Base-by-base conservation (phyloP, 1,139 yeast genomes). In the Geotrichum aggregatum region DNA sequence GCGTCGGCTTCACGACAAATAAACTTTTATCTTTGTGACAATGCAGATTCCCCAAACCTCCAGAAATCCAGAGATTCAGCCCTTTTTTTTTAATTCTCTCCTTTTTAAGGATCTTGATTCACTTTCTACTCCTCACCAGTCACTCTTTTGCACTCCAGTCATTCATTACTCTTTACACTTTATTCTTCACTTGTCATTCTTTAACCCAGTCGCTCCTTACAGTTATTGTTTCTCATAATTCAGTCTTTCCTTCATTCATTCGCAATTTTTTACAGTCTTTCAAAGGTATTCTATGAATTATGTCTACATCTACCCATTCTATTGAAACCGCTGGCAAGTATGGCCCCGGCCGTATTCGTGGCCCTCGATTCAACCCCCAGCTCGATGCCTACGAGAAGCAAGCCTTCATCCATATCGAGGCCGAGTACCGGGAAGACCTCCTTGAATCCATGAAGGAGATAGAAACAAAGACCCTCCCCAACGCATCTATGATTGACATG, bases 401-500 rank as follows among this genome's bases (percentile, higher is more conserved):
- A 13, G 50, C 48, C 6, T 34, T 41, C 28, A 19, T 19, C 10
- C 47, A 44, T 2, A 42, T 45, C 11, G 51, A 52, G 28, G 64
- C 56, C 45, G 75, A 72, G 55, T 72, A 72, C 63, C 60, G 62
- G 49, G 63, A 66, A n/a, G 73, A 70, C 43, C 66, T 71, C 33
- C 59, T 68, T 24, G 59, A 58, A 38, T 72, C 71, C 55, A 64
- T 69, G 67, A 58, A 61, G 24, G 58, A 54, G 26, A 54, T 71
- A 61, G 72, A 69, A 58, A 49, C 54, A 38, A 46, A 50, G 18
- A 64, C 69, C 28, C 58, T 63, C 19, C 67, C 71, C 13, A 70
- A 67, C 56, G 61, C 71, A 3, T 44, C 82, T 39, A 84, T 89
- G 94, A 87, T 91, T 59, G 95, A 87, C 61, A 75, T 84, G 56